Conservation (phyloP, 2,329 filamentous ascomycete species). For the Aspergillus vadensis region DNA sequence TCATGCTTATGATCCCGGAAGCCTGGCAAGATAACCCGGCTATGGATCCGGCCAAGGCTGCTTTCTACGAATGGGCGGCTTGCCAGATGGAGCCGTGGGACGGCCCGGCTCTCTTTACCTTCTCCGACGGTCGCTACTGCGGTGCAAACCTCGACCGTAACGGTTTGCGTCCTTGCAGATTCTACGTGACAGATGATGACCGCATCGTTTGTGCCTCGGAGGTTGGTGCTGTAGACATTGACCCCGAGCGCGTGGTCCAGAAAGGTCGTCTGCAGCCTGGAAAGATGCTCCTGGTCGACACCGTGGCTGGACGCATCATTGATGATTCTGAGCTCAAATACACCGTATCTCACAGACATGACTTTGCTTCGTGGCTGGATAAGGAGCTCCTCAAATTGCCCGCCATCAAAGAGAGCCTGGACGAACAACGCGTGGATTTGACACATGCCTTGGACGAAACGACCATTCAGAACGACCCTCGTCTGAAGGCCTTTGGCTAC, state of each 20-base stretch:
- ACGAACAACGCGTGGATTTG: conserved; percentile 61
- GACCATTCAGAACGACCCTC: conserved; percentile 78
- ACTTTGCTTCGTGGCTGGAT: conserved; percentile 88
- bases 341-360: conserved; percentile 79
- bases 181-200: conserved; percentile 95
- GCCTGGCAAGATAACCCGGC: conserved; percentile 92
- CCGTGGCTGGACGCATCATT: conserved; percentile 85
- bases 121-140: conserved; percentile 93
- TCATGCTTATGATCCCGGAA: conserved; percentile 98
- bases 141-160: conserved; percentile 97
- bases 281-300: conserved; percentile 95
- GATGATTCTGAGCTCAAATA: conserved; percentile 90
- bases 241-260: conserved; percentile 85
- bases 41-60: conserved; percentile 93
- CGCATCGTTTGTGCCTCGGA: conserved; percentile 97
- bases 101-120: conserved; percentile 93
- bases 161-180: conserved; percentile 90
- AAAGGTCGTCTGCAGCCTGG: conserved; percentile 93
- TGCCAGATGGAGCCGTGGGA: conserved; percentile 99
- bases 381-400: conserved; percentile 81
- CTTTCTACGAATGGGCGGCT: conserved; percentile 97
- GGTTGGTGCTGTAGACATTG: conserved; percentile 88
- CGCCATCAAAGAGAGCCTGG: conserved; percentile 66
- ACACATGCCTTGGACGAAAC: conserved; percentile 66
- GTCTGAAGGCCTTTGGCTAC: conserved; percentile 86